These are phyloP conservation scores for Lactuca sativa DNA, from an alignment of 129 eudicot genomes.

Conservation along the genomic window DNA sequence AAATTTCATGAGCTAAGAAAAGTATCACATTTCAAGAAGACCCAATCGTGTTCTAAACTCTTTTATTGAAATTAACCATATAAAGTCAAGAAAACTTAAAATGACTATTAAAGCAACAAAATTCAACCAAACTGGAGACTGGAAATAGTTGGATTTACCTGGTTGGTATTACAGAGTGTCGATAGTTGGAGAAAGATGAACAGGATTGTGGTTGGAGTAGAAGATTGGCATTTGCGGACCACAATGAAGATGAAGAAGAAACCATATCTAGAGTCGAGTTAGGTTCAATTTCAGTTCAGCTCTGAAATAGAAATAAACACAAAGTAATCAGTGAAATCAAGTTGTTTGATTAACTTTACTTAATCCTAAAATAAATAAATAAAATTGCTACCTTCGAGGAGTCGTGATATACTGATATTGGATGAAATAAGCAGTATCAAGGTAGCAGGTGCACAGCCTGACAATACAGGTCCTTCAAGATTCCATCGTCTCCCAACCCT, in stretches of 20 bases:
- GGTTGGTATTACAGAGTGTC: neutral
- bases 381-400: too few relatives aligned
- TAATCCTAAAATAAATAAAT: too few relatives aligned
- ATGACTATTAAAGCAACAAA: neutral
- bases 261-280: neutral
- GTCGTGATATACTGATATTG: too few relatives aligned
- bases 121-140: neutral
- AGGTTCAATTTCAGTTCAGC: too few relatives aligned
- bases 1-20: neutral
- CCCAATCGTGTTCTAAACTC: neutral
- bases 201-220: neutral
- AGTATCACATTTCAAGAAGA: slow-evolving; percentile 18
- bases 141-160: neutral
- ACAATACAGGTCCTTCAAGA: too few relatives aligned
- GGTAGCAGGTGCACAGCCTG: too few relatives aligned
- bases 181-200: neutral
- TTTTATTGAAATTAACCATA: neutral
- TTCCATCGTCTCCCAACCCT: too few relatives aligned
- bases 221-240: neutral
- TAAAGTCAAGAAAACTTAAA: neutral
- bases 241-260: neutral
- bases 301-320: too few relatives aligned
- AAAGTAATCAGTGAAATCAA: too few relatives aligned
- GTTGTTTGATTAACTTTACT: too few relatives aligned
- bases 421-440: too few relatives aligned